A percentile compares a stretch with the other conserved stretches of the same genome.
phyloP scores from a whole-genome alignment of 2,329 filamentous ascomycete species.

The Diaporthe ilicicola region DNA sequence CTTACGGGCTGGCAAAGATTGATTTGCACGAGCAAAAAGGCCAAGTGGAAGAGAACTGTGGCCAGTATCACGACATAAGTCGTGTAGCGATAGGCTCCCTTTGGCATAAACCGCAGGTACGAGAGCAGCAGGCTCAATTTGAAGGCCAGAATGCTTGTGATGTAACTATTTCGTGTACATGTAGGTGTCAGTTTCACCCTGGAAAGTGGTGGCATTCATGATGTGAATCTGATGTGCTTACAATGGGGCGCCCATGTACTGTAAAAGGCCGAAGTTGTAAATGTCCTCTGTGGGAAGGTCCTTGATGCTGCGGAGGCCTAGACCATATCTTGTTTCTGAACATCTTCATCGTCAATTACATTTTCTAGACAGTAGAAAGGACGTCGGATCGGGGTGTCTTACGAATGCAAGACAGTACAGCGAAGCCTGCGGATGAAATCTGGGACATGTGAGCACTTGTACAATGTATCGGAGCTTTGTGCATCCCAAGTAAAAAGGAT shows the following conservation, averaged over 20 bases:
- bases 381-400: conserved; percentile 30
- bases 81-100: conserved; percentile 43
- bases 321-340: conserved; percentile 54
- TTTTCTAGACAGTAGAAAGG: neutral
- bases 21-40: conserved; percentile 47
- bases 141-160: conserved; percentile 53
- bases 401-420: conserved; percentile 47
- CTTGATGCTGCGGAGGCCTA: conserved; percentile 45
- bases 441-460: conserved; percentile 29
- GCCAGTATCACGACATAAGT: conserved; percentile 47
- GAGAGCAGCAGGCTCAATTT: conserved; percentile 55
- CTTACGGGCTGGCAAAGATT: conserved; percentile 48
- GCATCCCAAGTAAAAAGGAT: neutral
- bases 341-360: neutral
- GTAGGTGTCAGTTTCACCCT: neutral
- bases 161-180: conserved; percentile 43
- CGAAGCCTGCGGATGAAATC: conserved; percentile 46
- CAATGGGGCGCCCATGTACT: conserved; percentile 54
- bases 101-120: conserved; percentile 54
- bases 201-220: too few relatives aligned
- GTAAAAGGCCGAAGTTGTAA: conserved; percentile 49
- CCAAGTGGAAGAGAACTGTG: conserved; percentile 49
- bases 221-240: conserved; percentile 36
- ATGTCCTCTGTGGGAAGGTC: conserved; percentile 50
- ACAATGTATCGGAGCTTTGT: neutral